Conservation (phyloP, 345 rosid genomes). For the Pugionium cornutum region DNA sequence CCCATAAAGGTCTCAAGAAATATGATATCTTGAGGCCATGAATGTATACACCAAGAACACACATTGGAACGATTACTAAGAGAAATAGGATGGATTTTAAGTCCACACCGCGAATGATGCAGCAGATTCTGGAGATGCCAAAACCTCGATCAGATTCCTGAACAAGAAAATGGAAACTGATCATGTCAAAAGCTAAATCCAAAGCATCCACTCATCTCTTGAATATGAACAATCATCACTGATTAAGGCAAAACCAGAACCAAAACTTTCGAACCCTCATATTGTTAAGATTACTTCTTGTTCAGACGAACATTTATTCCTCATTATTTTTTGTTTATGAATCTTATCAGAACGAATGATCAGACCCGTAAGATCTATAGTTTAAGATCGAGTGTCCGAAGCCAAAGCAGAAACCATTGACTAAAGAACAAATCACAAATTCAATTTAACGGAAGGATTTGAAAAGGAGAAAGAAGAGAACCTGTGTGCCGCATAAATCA, state of each 20-base stretch:
- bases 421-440: constrained; percentile 10
- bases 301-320: not conserved
- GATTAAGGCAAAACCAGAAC: not conserved
- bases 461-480: constrained; percentile 42
- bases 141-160: constrained; percentile 78
- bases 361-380: constrained; percentile 22
- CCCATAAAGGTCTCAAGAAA: constrained; percentile 84
- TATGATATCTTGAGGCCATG: constrained; percentile 83
- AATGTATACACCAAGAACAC: constrained; percentile 55
- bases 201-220: not conserved
- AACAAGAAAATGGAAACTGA: not conserved
- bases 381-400: constrained; percentile 16
- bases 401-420: constrained; percentile 21
- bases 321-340: not conserved
- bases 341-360: not conserved
- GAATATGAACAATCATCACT: not conserved
- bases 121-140: constrained; percentile 83
- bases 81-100: constrained; percentile 65
- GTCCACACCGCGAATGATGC: constrained; percentile 84
- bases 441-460: not conserved
- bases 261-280: not conserved
- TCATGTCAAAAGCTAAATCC: constrained; percentile 14
- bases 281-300: not conserved
- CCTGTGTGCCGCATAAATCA: constrained; percentile 85
- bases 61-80: constrained; percentile 67